Evolutionary conservation across 768 basidiomycete genomes (phyloP).

Genomic region (Tricholoma matsutake): DNA sequence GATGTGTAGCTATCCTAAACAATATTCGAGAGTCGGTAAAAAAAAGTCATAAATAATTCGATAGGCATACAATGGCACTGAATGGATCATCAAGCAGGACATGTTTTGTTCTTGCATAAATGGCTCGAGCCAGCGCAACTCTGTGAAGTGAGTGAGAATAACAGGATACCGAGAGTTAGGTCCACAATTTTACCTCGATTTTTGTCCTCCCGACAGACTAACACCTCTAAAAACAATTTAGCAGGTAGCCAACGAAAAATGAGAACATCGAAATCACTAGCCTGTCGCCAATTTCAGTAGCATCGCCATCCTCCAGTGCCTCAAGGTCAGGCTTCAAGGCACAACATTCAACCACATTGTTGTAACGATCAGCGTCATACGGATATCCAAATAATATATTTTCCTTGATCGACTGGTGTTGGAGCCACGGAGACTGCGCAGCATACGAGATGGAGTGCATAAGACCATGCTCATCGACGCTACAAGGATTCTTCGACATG

Average conservation of each 20-base stretch:
- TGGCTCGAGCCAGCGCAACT: conserved; percentile 79
- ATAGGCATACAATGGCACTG: conserved; percentile 66
- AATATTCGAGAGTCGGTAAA: background rate
- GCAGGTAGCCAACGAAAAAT: background rate
- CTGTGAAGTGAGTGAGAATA: conserved; percentile 26
- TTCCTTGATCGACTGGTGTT: conserved; percentile 70
- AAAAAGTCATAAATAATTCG: no score
- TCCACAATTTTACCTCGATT: conserved; percentile 58
- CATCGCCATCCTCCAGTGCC: conserved; percentile 82
- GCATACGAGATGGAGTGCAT: conserved; percentile 69
- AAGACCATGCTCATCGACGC: conserved; percentile 56
- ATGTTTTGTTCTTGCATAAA: conserved; percentile 67
- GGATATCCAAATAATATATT: conserved; percentile 80
- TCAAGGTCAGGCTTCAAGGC: conserved; percentile 79
- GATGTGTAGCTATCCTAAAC: conserved; percentile 65
- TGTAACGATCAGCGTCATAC: conserved; percentile 69
- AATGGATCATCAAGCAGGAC: conserved; percentile 80
- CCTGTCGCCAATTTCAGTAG: conserved; percentile 78
- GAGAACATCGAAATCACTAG: conserved; percentile 24
- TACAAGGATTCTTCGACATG: conserved; percentile 61
- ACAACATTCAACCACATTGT: conserved; percentile 75
- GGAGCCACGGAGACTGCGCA: conserved; percentile 68
- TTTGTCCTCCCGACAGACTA: conserved; percentile 78
- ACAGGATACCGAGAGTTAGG: background rate
- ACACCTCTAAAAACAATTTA: conserved; percentile 46